Evolutionary conservation across 371 early-diverging fungal genomes (phyloP).

Genomic region (Conidiobolus incongruus): DNA sequence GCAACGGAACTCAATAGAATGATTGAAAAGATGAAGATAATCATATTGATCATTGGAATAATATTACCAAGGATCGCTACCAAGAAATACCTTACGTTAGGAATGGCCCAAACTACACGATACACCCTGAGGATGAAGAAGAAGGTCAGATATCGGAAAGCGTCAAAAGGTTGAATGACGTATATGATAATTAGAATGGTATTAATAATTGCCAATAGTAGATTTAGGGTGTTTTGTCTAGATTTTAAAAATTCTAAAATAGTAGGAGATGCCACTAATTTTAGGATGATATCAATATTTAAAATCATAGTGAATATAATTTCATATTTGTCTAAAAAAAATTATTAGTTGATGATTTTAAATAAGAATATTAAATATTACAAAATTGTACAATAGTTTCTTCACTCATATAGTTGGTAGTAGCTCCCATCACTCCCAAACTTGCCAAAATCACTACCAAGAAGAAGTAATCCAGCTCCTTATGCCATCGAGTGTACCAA

Average conservation of each 20-base stretch:
- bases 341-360: too few species aligned
- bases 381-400: too few species aligned
- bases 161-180: constrained; percentile 13
- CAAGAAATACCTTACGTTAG: constrained; percentile 24
- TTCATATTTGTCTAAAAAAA: too few species aligned
- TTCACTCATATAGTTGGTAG: too few species aligned
- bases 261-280: too few species aligned
- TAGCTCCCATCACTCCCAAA: not conserved
- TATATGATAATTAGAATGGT: constrained; percentile 28
- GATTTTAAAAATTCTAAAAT: too few species aligned
- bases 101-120: constrained; percentile 24
- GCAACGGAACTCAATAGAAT: constrained; percentile 21
- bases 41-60: constrained; percentile 28
- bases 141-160: constrained; percentile 30
- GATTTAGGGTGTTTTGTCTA: constrained; percentile 23
- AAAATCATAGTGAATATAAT: too few species aligned
- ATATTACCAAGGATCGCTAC: constrained; percentile 33
- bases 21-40: constrained; percentile 30
- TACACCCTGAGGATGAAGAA: constrained; percentile 37
- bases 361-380: too few species aligned
- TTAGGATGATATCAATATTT: too few species aligned
- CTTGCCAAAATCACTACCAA: not conserved
- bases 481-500: not conserved
- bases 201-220: constrained; percentile 17
- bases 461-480: too few species aligned